Conservation (phyloP, 2,329 filamentous ascomycete genomes). For the Didymellaceae sp. region DNA sequence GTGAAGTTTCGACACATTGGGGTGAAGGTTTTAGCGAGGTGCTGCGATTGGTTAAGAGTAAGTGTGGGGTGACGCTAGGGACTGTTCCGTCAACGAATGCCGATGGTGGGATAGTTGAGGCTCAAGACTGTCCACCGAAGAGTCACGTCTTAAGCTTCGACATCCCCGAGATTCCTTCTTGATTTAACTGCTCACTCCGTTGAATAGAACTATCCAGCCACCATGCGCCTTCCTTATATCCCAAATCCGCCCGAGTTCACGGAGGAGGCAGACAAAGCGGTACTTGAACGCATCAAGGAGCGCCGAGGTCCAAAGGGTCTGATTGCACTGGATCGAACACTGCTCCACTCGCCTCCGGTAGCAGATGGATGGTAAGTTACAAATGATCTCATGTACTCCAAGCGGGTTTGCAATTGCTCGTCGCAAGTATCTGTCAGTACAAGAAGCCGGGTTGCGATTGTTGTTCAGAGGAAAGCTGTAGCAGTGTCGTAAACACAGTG, state of each 20-base stretch:
- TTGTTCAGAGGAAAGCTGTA: too few species aligned
- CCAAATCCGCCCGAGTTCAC: slow-evolving; percentile 57
- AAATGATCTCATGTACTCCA: background rate
- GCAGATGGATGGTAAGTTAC: slow-evolving; percentile 59
- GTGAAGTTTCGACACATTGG: slow-evolving; percentile 16
- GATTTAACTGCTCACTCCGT: background rate
- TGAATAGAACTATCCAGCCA: background rate
- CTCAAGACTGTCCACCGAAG: background rate
- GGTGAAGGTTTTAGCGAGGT: slow-evolving; percentile 18
- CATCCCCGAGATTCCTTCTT: too few species aligned
- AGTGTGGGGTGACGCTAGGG: slow-evolving; percentile 12
- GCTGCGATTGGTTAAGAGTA: slow-evolving; percentile 5
- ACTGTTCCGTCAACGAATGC: background rate
- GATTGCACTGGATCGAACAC: slow-evolving; percentile 60
- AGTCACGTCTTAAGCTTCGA: background rate
- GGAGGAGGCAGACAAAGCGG: slow-evolving; percentile 56
- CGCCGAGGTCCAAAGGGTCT: slow-evolving; percentile 59
- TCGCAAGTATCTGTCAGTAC: too few species aligned
- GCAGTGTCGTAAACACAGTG: too few species aligned
- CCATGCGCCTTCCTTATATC: slow-evolving; percentile 63
- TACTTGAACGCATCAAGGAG: slow-evolving; percentile 59
- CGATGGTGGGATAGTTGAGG: background rate
- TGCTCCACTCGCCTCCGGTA: slow-evolving; percentile 62
- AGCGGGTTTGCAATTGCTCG: too few species aligned
- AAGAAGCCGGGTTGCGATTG: too few species aligned